These are phyloP conservation scores for Globisporangium nagaii DNA, from an alignment of 352 stramenopile species.

Conservation along the genomic window DNA sequence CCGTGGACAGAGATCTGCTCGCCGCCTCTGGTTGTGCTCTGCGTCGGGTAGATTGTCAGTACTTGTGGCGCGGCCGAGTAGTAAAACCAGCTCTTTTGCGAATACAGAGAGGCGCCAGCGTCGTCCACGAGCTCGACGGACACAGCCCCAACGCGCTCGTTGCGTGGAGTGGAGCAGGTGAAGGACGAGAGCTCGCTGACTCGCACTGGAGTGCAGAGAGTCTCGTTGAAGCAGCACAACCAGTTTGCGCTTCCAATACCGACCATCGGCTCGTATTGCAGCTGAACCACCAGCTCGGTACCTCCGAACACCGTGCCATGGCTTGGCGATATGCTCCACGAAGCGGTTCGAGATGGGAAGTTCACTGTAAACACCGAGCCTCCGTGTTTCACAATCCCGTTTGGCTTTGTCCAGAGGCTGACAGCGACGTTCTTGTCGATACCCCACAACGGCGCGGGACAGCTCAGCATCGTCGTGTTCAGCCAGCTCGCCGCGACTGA, in stretches of 20 bases:
- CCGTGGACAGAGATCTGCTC: slow-evolving; percentile 22
- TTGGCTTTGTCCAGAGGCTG: slow-evolving; percentile 23
- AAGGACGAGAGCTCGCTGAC: neutral
- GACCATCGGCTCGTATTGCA: neutral
- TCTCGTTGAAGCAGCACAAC: slow-evolving; percentile 33
- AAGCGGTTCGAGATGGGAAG: neutral
- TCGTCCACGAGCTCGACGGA: slow-evolving; percentile 15
- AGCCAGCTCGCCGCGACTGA: slow-evolving; percentile 17
- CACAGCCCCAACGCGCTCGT: slow-evolving; percentile 13
- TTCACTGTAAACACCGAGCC: slow-evolving; percentile 1
- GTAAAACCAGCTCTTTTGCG: slow-evolving; percentile 28
- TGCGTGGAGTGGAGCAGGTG: slow-evolving; percentile 12
- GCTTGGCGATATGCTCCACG: slow-evolving; percentile 23
- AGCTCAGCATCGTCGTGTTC: slow-evolving; percentile 34
- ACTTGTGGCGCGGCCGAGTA: slow-evolving; percentile 21
- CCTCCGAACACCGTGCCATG: slow-evolving; percentile 14
- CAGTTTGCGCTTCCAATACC: slow-evolving; percentile 8
- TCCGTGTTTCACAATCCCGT: slow-evolving; percentile 3
- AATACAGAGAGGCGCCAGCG: neutral
- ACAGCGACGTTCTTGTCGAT: slow-evolving; percentile 11
- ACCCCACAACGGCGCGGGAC: slow-evolving; percentile 19
- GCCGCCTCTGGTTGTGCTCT: slow-evolving; percentile 13
- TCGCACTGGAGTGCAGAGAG: slow-evolving; percentile 16
- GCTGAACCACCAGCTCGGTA: slow-evolving; percentile 1
- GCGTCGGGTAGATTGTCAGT: slow-evolving; percentile 15